A percentile compares a stretch with the other conserved stretches of the same genome.
Evolutionary conservation across 2,329 filamentous ascomycete genomes (phyloP).

Genomic region (Colletotrichum musae): DNA sequence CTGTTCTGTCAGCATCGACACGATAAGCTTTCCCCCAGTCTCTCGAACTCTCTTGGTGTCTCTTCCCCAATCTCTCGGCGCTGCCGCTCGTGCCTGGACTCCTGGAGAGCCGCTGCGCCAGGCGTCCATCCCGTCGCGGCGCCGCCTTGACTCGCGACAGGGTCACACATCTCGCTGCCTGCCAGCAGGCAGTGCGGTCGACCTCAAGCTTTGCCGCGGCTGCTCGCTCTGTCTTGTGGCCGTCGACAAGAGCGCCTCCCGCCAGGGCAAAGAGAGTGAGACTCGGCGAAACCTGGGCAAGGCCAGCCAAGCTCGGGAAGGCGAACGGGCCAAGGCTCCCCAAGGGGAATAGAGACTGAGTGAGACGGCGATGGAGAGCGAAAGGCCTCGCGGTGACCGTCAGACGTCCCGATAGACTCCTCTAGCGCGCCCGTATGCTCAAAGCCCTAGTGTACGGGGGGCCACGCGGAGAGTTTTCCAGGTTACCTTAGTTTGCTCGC

Average conservation of each 20-base stretch:
- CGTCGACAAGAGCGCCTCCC: neutral
- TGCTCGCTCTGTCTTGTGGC: neutral
- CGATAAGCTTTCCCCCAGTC: slow-evolving; percentile 26
- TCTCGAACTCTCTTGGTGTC: slow-evolving; percentile 11
- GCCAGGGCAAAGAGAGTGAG: slow-evolving; percentile 6
- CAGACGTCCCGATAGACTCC: slow-evolving; percentile 19
- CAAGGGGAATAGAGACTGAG: slow-evolving; percentile 10
- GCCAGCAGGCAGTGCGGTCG: neutral
- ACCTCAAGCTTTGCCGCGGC: slow-evolving; percentile 27
- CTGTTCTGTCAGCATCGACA: neutral
- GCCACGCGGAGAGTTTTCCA: slow-evolving; percentile 12
- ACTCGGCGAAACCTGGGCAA: slow-evolving; percentile 28
- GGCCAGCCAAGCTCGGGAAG: slow-evolving; percentile 4
- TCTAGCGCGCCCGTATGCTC: neutral
- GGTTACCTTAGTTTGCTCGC: neutral
- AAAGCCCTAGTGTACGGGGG: neutral
- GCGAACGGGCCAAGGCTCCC: slow-evolving; percentile 6
- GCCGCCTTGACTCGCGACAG: slow-evolving; percentile 31
- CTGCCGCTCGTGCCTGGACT: slow-evolving; percentile 20
- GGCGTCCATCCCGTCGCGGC: slow-evolving; percentile 30
- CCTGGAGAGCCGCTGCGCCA: slow-evolving; percentile 28
- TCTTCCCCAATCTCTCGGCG: slow-evolving; percentile 29
- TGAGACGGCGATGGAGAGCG: neutral
- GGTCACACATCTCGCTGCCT: neutral
- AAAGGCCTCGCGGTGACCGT: neutral